Percentiles rank a stretch among this genome's conserved stretches.
These are phyloP conservation scores for Speleostelium caveatum DNA, from an alignment of 78 protist genomes.

Conservation along the genomic window DNA sequence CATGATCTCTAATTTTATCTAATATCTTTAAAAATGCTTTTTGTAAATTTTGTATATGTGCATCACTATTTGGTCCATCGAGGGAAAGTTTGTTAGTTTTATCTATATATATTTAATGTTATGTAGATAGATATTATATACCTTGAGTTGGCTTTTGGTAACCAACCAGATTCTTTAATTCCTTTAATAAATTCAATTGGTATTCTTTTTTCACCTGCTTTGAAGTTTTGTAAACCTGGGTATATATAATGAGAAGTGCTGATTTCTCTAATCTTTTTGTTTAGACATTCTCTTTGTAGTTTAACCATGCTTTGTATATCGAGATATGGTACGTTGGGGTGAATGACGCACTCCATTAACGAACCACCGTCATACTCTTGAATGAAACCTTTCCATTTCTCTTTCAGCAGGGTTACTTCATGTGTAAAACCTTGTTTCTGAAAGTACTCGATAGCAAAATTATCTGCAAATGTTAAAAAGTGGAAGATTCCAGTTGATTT, in stretches of 20 bases:
- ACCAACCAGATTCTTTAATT: constrained; percentile 63
- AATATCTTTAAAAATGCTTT: not conserved
- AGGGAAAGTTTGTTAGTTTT: no score
- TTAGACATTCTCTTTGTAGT: constrained; percentile 30
- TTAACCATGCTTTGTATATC: constrained; percentile 47
- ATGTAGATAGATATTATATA: no score
- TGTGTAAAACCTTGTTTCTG: constrained; percentile 93
- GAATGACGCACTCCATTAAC: constrained; percentile 81
- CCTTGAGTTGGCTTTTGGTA: not conserved
- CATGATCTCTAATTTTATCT: constrained; percentile 11
- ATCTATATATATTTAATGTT: no score
- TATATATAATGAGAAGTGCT: constrained; percentile 55
- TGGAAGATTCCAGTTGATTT: constrained; percentile 74
- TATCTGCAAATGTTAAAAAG: constrained; percentile 97
- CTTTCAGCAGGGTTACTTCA: constrained; percentile 77
- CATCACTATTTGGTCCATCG: no score
- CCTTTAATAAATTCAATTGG: constrained; percentile 43
- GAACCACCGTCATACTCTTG: constrained; percentile 97
- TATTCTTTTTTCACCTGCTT: constrained; percentile 18
- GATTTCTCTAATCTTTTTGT: constrained; percentile 55
- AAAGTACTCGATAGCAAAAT: constrained; percentile 96
- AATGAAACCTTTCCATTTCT: constrained; percentile 88
- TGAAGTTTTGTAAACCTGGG: constrained; percentile 31
- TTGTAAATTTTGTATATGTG: constrained; percentile 1
- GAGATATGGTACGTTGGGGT: constrained; percentile 53